Base-by-base conservation (phyloP, 345 rosid species). In the Geranium brycei region DNA sequence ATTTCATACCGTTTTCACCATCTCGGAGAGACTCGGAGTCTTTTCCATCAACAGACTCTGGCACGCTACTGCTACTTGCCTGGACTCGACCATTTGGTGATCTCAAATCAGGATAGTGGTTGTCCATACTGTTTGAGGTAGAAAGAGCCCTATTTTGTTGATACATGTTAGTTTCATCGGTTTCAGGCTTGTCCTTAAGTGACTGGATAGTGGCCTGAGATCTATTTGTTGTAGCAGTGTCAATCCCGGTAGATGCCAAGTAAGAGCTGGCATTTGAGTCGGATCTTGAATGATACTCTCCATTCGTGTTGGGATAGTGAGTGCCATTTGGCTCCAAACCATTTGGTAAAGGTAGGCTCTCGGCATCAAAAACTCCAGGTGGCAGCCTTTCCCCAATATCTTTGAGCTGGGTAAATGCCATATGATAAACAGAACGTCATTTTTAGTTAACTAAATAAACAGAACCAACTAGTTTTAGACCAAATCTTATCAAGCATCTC, bases 351-450 rank as follows among this genome's bases (percentile, higher is more conserved):
- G 66, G 75, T 72, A 71, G 56, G 67, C 74, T 82, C 73, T 86
- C 88, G 17, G 86, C 12, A 35, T 86, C 89, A 65, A 77, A 82
- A 30, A 72, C 82, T 12, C 86, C 91, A 0, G 89, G 85, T 7
- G 97, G 95, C 74, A 87, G 76, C 73, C 79, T 80, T 81, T 86
- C 86, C 57, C 89, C 90, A 79, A 93, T 85, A 65, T 90, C 91
- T 82, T 90, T 93, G 66, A 93, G 88, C 97, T 93, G 83, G 58
- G 41, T 35, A 35, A 35, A 23, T 23, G 28, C 28, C 41, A 35
- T 35, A 35, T 35, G 41, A 35, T 35, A 35, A 35, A 35, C 2
- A 35, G 41, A 35, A 3, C 4, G 10, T 35, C 10, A 35, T 4
- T 35, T 35, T 35, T 35, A 23, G 41, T 35, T 3, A 35, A 35